Evolutionary conservation across 768 basidiomycete species (phyloP), one percentile per base, ranked within the genome.

Genomic region (Russula vinacea): DNA sequence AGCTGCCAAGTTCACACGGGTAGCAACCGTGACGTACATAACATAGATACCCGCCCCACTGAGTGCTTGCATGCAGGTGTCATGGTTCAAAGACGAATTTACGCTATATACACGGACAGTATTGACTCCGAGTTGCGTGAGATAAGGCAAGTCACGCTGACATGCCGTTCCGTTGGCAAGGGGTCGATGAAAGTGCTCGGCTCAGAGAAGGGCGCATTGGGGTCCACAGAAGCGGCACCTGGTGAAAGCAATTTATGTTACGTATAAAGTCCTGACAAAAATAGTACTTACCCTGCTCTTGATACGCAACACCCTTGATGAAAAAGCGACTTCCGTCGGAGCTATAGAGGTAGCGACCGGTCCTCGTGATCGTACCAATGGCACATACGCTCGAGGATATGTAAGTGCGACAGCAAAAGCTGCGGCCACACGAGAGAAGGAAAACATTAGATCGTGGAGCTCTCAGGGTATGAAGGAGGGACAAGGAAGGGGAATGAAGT

Each of bases 231-330:
- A 26, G 42, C 14, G 7, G n/a, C 50, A 44, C 64, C 56, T 60
- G 44, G 19, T 51, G 29, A 17, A 61, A 33, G 19, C 10, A 26
- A 3, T 58, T 32, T 6, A 54, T n/a, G 14, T 44, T 22, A 29
- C 40, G 19, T n/a, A 52, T 16, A 24, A 39, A 24, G 2, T 32
- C 44, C 26, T 32, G 16, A 33, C 24, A 22, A 40, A 10, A 26
- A 9, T 10, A 33, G 35, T 4, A 64, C 74, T 56, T 62, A 85
- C 94, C 92, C 76, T 93, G 90, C 65, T 83, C 79, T 73, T 93
- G 91, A 75, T 94, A 94, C 13, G 90, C 89, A 60, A 93, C 76
- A 58, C 91, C 92, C 75, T 91, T 92, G 76, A 97, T 89, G 76
- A 86, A 94, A 76, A 95, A 96, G 58, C 94, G 77, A 44, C 72